Evolutionary conservation across 1,139 yeast species (phyloP), one percentile per base, ranked within the genome.

Genomic region (Lodderomyces margitis): DNA sequence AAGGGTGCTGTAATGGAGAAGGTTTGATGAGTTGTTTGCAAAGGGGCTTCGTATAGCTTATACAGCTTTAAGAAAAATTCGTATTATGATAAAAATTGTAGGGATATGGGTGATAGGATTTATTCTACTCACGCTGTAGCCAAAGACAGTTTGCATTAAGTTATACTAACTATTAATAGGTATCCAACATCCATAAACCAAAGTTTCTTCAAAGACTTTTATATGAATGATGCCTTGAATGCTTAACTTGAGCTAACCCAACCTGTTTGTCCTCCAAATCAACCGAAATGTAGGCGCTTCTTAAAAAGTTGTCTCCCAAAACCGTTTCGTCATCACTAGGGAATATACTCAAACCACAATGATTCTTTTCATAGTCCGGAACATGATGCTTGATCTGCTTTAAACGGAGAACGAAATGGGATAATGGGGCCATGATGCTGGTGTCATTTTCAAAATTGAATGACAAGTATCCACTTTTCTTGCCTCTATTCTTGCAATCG

Each of bases 231-330:
- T 28, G 19, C 19, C 16, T 28, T 28, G 32, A 15, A 15, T 28
- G 32, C 11, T n/a, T 53, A 17, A 48, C 64, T 44, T 55, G 65
- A 8, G 64, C 67, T 21, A 64, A 34, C 3, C 59, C 52, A 37
- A 62, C 53, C 9, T 52, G 47, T 19, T 46, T 45, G 38, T 51
- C 64, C 7, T 58, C 61, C 37, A 62, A 56, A 40, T 64, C 59
- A 45, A 52, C 61, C 28, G 58, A 58, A 28, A 56, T 49, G 46
- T 64, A 64, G 5, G 64, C 63, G 34, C 50, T 48, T 50, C 66
- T 55, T 54, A 64, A 59, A 42, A 63, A 60, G 39, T 58, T 53
- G 38, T 59, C 66, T 14, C 69, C 69, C 45, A 61, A 53, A 24
- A 50, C 36, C 14, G 35, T 34, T 6, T 21, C 21, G n/a, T 12